phyloP scores from a whole-genome alignment of 1,284 basidiomycete genomes.

The Cryptococcus maquisensis region DNA sequence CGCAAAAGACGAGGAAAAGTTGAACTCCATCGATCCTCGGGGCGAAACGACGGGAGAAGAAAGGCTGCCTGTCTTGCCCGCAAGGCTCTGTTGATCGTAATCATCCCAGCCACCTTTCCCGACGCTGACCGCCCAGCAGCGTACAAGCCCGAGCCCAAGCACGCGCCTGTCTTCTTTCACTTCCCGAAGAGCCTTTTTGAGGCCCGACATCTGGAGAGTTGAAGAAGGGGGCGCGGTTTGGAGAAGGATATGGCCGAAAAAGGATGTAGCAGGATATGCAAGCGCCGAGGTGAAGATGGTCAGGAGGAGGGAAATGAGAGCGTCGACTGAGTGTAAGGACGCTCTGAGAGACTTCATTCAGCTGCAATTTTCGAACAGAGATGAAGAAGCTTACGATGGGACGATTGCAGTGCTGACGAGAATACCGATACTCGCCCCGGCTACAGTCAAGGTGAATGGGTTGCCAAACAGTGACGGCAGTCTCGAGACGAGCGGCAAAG shows the following conservation, averaged over 20 bases:
- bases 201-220: conserved; percentile 66
- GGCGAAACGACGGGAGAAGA: conserved; percentile 6
- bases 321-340: conserved; percentile 62
- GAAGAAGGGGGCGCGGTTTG: conserved; percentile 72
- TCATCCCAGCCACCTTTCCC: conserved; percentile 16
- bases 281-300: conserved; percentile 72
- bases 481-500: conserved; percentile 14
- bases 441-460: conserved; percentile 51
- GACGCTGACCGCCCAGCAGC: conserved; percentile 39
- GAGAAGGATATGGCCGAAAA: conserved; percentile 74
- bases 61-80: conserved; percentile 6
- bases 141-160: conserved; percentile 34
- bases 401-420: conserved; percentile 44
- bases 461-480: conserved; percentile 41
- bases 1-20: neutral
- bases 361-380: neutral
- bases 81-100: neutral
- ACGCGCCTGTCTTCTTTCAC: conserved; percentile 50
- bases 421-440: conserved; percentile 47
- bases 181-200: conserved; percentile 73
- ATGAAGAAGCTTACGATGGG: conserved; percentile 52
- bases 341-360: conserved; percentile 12
- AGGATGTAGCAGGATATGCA: conserved; percentile 71
- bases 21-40: conserved; percentile 4
- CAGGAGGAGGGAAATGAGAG: conserved; percentile 67